Base-by-base conservation (phyloP, 257 asterid species). In the Primulina huaijiensis region DNA sequence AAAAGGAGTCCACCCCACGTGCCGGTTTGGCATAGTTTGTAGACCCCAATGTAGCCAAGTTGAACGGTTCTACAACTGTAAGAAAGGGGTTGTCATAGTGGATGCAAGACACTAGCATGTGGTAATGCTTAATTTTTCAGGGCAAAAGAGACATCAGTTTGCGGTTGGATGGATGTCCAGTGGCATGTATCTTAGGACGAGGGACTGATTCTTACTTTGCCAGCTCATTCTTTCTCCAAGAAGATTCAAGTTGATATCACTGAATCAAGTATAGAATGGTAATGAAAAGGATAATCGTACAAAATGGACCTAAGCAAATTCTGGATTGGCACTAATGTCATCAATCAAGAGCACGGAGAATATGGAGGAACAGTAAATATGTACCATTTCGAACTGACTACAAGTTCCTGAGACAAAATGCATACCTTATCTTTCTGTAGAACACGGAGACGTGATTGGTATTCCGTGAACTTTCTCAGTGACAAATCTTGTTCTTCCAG, bases 361-460 rank as follows among this genome's bases (percentile, higher is more conserved):
- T 50, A 1, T 5, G 20, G n/a, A 50, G 57, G 8, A 50, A 50
- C 14, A 16, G 57, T 43, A 14, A 43, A 50, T 50, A 50, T 16
- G 57, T 17, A 50, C 57, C 20, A 50, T 16, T 16, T 50, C 3
- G 8, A 43, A 50, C 16, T 5, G 57, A 50, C 21, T 50, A 50
- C 57, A 50, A 50, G 20, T 50, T 50, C 57, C 7, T 4, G 21
- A 50, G 53, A 12, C 53, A 43, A 43, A 27, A 31, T 20, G 19
- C 73, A 73, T 79, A 93, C 99, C 97, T 89, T 93, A 75, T 89
- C 99, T 76, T 85, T 93, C 78, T 93, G 96, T 37, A 93, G 88
- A 40, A 87, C 75, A 64, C 78, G 86, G 58, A 93, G 96, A 69
- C 75, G 82, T 20, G 97, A 77, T 70, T 93, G 96, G 83, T 83